Base-by-base conservation (phyloP, 2,329 filamentous ascomycete genomes). In the Lecanoromycetidae sp. region DNA sequence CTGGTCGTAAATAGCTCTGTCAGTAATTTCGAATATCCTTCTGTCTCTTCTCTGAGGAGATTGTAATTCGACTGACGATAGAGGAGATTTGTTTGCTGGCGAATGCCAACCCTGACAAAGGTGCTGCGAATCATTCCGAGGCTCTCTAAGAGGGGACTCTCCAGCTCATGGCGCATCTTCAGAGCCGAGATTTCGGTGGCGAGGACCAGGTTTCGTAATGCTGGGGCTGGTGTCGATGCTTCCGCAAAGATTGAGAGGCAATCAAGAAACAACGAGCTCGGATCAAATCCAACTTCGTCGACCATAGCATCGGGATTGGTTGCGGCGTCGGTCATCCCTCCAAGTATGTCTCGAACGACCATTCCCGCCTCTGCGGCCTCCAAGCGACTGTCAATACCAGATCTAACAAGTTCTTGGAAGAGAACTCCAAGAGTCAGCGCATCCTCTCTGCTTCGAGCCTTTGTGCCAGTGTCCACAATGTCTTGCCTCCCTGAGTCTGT, bases 31-130 rank as follows among this genome's bases (percentile, higher is more conserved):
- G 91, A 88, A 61, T 94, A 98, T 33, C 93, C 91, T 66, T 98
- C 91, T 0, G 87, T 87, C 65, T 98, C 91, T 67, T 98, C 91
- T 36, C 91, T 81, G 17, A 98, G 71, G 6, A 98, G 70, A 58
- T 98, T 98, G 70, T 94, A 96, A 63, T 94, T 96, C 12, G 90
- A 87, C 65, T 96, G 91, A 51, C 88, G 82, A 63, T 98, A 98
- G 0, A 98, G 75, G 4, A 91, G 72, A 57, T 95, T 94, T 6
- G 91, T 98, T 40, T 88, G 84, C 59, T 93, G 87, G 46, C 90
- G 81, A 54, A 94, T 87, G 13, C 83, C 82, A 60, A 91, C 79
- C 55, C 82, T 82, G 48, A 76, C 72, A 62, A 96, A 98, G 5
- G 82, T 90, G n/a, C 82, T 79, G 41, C 87, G 78, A 40, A 94